phyloP scores from a whole-genome alignment of 306 rosid genomes.

The Gynostemma pentaphyllum region DNA sequence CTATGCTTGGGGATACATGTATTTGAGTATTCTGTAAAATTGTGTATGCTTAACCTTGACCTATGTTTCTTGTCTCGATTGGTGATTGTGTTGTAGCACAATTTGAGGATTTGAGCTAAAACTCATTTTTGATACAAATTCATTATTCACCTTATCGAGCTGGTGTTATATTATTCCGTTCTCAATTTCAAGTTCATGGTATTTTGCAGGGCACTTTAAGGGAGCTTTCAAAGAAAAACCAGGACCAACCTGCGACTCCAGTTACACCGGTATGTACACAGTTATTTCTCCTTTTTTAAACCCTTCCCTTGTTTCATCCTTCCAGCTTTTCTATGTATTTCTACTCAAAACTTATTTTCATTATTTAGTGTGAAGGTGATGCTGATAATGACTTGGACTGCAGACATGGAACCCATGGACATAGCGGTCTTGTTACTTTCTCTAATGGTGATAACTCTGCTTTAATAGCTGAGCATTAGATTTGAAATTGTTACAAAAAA shows the following conservation, averaged over 20 bases:
- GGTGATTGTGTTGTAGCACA: background rate
- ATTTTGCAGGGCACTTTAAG: constrained; percentile 64
- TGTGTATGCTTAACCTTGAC: background rate
- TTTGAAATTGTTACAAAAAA: constrained; percentile 12
- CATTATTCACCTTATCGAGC: background rate
- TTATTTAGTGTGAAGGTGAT: constrained; percentile 44
- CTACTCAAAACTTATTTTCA: background rate
- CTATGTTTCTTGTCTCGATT: background rate
- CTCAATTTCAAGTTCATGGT: background rate
- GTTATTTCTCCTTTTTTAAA: background rate
- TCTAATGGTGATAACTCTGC: constrained; percentile 44
- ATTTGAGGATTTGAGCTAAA: background rate
- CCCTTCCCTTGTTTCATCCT: background rate
- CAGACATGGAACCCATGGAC: constrained; percentile 28
- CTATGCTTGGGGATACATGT: background rate
- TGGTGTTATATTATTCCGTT: background rate
- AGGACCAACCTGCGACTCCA: constrained; percentile 30
- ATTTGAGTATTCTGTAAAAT: background rate
- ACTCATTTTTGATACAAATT: background rate
- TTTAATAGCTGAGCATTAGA: constrained; percentile 43
- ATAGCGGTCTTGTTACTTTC: constrained; percentile 29
- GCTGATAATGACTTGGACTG: constrained; percentile 47
- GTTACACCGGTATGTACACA: constrained; percentile 39
- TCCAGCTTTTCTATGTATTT: background rate
- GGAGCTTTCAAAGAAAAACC: constrained; percentile 73